Percentiles rank a stretch among this genome's conserved stretches.
phyloP scores from a whole-genome alignment of 2,329 filamentous ascomycete genomes.

The Ophiocordyceps robertsii region DNA sequence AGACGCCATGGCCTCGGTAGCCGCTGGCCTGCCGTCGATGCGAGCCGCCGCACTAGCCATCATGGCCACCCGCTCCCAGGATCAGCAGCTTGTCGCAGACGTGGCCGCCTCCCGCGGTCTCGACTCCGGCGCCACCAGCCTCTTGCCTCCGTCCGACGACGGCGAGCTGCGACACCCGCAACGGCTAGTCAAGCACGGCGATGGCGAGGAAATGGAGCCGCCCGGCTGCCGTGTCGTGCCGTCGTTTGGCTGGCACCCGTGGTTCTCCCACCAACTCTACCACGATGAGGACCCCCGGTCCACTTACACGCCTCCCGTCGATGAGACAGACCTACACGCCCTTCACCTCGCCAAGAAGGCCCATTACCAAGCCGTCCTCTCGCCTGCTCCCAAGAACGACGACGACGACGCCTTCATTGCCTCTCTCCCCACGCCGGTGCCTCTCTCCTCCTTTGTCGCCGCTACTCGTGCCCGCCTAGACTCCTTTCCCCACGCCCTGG shows the following conservation, averaged over 20 bases:
- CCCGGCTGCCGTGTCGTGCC: conserved; percentile 33
- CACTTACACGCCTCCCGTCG: conserved; percentile 19
- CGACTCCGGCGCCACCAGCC: neutral
- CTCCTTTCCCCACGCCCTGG: conserved; percentile 47
- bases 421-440: conserved; percentile 43
- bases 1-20: conserved; percentile 54
- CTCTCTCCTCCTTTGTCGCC: conserved; percentile 43
- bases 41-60: conserved; percentile 52
- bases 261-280: conserved; percentile 70
- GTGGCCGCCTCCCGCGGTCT: conserved; percentile 46
- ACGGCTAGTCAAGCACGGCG: neutral
- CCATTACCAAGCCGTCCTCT: conserved; percentile 58
- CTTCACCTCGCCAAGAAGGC: conserved; percentile 24
- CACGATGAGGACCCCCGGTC: conserved; percentile 33
- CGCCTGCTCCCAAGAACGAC: conserved; percentile 24
- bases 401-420: conserved; percentile 28
- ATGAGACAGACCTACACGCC: conserved; percentile 9
- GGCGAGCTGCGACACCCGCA: neutral
- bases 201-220: neutral
- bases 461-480: conserved; percentile 42
- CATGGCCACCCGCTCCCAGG: conserved; percentile 65
- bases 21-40: conserved; percentile 46
- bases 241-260: conserved; percentile 79
- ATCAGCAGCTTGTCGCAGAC: conserved; percentile 57
- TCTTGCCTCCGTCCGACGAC: neutral